Conservation (phyloP, 2,329 filamentous ascomycete species). For the Penicillium crustosum region DNA sequence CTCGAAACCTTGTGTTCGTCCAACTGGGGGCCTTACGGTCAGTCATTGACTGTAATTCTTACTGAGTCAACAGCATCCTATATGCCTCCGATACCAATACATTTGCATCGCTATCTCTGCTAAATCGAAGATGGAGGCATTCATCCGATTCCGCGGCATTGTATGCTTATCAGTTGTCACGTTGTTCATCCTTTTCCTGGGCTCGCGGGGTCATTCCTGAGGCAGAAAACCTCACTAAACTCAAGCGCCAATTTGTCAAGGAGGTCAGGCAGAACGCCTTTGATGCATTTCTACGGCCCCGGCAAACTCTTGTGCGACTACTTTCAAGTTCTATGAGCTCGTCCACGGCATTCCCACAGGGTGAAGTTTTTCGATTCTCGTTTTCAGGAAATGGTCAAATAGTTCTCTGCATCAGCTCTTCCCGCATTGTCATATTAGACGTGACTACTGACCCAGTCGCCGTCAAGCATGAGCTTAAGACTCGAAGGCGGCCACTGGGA, state of each 20-base stretch:
- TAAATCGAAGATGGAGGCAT: constrained; percentile 48
- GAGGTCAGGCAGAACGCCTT: constrained; percentile 77
- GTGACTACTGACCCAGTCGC: constrained; percentile 59
- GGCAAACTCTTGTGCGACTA: constrained; percentile 70
- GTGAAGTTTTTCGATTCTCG: constrained; percentile 82
- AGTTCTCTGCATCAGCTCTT: constrained; percentile 80
- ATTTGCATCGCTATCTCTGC: constrained; percentile 48
- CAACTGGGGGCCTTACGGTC: background rate
- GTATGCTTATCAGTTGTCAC: constrained; percentile 49
- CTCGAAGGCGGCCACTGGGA: constrained; percentile 70
- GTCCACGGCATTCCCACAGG: constrained; percentile 73
- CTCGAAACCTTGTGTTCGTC: background rate
- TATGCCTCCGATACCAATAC: constrained; percentile 48
- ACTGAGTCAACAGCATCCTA: constrained; percentile 43
- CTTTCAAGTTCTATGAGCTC: constrained; percentile 83
- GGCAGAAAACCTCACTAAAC: constrained; percentile 54
- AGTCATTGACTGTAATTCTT: constrained; percentile 17
- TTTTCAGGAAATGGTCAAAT: constrained; percentile 73
- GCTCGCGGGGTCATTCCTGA: constrained; percentile 35
- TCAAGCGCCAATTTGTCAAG: constrained; percentile 66
- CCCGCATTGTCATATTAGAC: constrained; percentile 77
- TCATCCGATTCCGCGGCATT: constrained; percentile 45
- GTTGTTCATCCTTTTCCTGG: constrained; percentile 45
- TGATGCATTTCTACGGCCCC: constrained; percentile 70
- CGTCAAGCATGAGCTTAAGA: constrained; percentile 76